Percentiles rank a stretch among this genome's conserved stretches.
Evolutionary conservation across 73 alveolate genomes (phyloP).

Genomic region (Loxodes magnus): DNA sequence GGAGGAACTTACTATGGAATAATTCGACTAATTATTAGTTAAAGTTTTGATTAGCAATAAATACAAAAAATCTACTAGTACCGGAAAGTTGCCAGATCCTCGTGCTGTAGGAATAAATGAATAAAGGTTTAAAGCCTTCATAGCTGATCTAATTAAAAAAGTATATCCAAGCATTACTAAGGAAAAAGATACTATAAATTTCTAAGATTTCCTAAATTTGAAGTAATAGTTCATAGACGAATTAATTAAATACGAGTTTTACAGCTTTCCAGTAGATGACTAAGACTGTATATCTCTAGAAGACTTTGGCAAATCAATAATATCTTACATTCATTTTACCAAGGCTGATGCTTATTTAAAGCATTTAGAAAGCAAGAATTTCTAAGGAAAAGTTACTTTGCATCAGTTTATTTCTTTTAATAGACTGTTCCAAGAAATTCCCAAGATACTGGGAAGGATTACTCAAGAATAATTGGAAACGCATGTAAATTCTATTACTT

Average conservation of each 20-base stretch:
- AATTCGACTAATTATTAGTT: constrained; percentile 19
- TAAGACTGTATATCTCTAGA: constrained; percentile 35
- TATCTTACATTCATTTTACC: constrained; percentile 28
- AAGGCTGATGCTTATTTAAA: constrained; percentile 18
- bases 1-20: constrained; percentile 10
- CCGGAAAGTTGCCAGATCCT: constrained; percentile 32
- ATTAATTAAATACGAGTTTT: constrained; percentile 40
- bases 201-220: constrained; percentile 19
- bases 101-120: constrained; percentile 30
- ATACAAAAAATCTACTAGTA: constrained; percentile 32
- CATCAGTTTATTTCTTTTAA: constrained; percentile 44
- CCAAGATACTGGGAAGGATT: constrained; percentile 28
- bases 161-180: constrained; percentile 20
- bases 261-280: constrained; percentile 38
- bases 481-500: constrained; percentile 20
- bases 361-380: constrained; percentile 22
- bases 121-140: constrained; percentile 28
- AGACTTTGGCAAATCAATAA: constrained; percentile 50
- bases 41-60: constrained; percentile 27
- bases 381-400: constrained; percentile 32
- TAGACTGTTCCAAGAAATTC: constrained; percentile 27
- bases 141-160: constrained; percentile 2
- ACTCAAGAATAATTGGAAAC: neutral
- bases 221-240: constrained; percentile 19
- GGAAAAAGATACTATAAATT: constrained; percentile 15